Evolutionary conservation across 768 basidiomycete genomes (phyloP).

Genomic region (Hericium rajendrae): DNA sequence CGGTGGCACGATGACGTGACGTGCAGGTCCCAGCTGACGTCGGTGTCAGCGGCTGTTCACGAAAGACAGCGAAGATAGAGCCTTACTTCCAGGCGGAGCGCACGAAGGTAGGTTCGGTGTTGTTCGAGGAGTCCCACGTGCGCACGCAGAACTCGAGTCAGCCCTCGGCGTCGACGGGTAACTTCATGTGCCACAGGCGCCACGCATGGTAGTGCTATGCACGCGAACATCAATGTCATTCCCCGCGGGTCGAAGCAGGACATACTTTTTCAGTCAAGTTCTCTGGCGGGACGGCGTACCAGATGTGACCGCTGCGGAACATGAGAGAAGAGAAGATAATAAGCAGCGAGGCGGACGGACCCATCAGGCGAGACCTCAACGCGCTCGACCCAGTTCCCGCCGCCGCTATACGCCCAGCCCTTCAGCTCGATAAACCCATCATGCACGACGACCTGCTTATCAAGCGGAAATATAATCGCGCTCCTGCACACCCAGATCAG

Average conservation of each 20-base stretch:
- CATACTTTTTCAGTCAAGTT: constrained; percentile 40
- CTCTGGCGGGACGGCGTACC: constrained; percentile 38
- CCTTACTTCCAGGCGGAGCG: constrained; percentile 47
- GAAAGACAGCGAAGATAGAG: neutral
- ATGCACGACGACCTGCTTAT: constrained; percentile 39
- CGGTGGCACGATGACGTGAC: constrained; percentile 45
- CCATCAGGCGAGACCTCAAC: constrained; percentile 43
- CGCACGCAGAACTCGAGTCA: constrained; percentile 49
- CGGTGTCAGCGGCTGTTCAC: too few species aligned
- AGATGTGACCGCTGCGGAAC: constrained; percentile 32
- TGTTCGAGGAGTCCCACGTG: constrained; percentile 49
- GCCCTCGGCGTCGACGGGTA: constrained; percentile 45
- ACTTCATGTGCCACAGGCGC: constrained; percentile 41
- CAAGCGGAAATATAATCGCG: constrained; percentile 35
- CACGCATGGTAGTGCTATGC: constrained; percentile 43
- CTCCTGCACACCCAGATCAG: constrained; percentile 24
- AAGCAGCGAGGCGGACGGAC: neutral
- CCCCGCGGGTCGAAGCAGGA: neutral
- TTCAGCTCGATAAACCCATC: constrained; percentile 34
- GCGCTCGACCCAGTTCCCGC: constrained; percentile 45
- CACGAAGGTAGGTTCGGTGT: constrained; percentile 46
- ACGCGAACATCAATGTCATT: neutral
- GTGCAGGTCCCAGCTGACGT: constrained; percentile 38
- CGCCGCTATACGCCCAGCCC: constrained; percentile 24
- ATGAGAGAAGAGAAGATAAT: too few species aligned